Base-by-base conservation (phyloP, 1,284 basidiomycete species). In the Naganishia sp. region DNA sequence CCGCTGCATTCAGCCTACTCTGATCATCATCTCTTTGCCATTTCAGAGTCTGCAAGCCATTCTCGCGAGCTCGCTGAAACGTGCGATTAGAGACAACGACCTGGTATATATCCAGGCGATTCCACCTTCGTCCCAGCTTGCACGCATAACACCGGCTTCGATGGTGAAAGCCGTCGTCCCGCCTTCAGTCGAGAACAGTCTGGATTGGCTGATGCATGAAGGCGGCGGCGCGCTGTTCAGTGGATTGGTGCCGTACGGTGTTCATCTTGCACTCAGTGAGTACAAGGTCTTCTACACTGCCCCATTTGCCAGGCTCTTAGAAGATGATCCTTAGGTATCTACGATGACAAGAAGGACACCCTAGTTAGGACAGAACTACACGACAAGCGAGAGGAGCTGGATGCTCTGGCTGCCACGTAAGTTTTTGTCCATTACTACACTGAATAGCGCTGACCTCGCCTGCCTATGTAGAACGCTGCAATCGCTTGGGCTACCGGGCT, bases 71-170 rank as follows among this genome's bases (percentile, higher is more conserved):
- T 79, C 81, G 25, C 73, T 83, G 23, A 79, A 82, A 2, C 85
- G 91, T 16, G 92, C 94, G 0, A 86, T 89, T 68, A 86, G 91
- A 33, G 96, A 99, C 78, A 99, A 99, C 75, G 91, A 97, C 77
- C 82, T 98, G 6, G 96, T 99, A 60, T 99, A 99, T 79, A 90
- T 97, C 71, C 85, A 92, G 66, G 87, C 91, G 53, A 84, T 96
- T 0, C 94, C 93, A 0, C 81, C 91, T 0, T 75, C 85, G 1
- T 86, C 89, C 2, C 84, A 88, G 33, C 83, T 97, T 4, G 79
- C 88, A 0, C 76, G 84, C 0, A 87, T 98, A 54, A 79, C 82
- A 46, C 86, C 87, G 25, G 86, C 87, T 1, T 80, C 84, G 4
- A 86, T 98, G 79, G 91, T 88, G 39, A 85, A 88, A 70, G 77